Evolutionary conservation across 139 green algal species (phyloP).

Genomic region (Micractinium sp.): DNA sequence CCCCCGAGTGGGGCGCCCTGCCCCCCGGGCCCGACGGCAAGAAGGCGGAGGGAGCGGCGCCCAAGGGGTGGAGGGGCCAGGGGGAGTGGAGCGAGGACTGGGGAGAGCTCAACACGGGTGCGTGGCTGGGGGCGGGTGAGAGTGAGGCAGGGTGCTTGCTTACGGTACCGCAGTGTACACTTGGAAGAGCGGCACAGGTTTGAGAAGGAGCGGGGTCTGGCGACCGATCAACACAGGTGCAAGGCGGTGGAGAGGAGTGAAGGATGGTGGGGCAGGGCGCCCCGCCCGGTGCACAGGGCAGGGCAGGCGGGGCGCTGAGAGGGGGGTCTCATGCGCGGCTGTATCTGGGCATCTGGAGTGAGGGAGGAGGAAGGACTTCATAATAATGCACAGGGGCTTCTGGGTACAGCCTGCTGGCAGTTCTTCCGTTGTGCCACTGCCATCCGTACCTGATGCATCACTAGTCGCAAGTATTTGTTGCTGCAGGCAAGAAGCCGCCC

Average conservation of each 20-base stretch:
- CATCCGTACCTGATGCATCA: no score
- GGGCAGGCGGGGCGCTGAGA: background rate
- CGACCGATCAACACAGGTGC: slow-evolving; percentile 78
- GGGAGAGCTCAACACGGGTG: slow-evolving; percentile 86
- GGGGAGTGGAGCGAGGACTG: slow-evolving; percentile 80
- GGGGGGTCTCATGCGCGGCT: no score
- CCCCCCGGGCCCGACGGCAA: slow-evolving; percentile 12
- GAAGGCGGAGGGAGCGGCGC: slow-evolving; percentile 17
- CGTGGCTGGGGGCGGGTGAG: background rate
- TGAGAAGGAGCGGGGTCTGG: slow-evolving; percentile 74
- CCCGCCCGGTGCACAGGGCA: background rate
- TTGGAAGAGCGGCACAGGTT: slow-evolving; percentile 45
- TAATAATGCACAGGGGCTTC: no score
- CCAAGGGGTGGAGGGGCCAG: slow-evolving; percentile 38
- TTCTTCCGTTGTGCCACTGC: no score
- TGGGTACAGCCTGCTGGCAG: background rate
- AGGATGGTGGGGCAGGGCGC: background rate
- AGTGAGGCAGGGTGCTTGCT: no score
- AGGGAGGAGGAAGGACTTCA: no score
- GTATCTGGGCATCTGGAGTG: no score
- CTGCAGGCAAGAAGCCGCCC: slow-evolving; percentile 58
- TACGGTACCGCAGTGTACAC: background rate
- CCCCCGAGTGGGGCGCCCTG: slow-evolving; percentile 57
- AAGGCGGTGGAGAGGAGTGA: background rate
- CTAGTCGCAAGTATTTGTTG: no score